Conservation (phyloP, 169 alveolate genomes). For the Cryptosporidium parvum region DNA sequence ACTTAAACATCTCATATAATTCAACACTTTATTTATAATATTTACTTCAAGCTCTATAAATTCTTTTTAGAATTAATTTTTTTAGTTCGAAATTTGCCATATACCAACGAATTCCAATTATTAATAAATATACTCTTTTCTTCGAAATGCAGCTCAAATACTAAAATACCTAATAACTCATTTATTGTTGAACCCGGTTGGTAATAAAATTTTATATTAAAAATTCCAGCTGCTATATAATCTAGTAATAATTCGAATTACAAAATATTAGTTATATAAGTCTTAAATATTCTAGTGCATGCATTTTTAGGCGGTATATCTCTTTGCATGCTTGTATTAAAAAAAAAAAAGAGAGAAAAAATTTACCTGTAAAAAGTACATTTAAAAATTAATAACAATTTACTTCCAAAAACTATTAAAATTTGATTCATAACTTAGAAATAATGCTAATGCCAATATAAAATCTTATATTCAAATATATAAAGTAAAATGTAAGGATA, state of each 20-base stretch:
- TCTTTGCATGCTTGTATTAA: conserved; percentile 7
- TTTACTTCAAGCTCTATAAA: neutral
- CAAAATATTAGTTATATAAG: neutral
- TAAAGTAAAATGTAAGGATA: neutral
- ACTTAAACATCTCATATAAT: neutral
- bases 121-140: neutral
- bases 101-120: neutral
- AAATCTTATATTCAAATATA: neutral
- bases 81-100: neutral
- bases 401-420: neutral
- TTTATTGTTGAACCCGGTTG: neutral
- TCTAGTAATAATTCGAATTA: neutral
- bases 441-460: neutral
- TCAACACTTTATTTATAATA: neutral
- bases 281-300: conserved; percentile 32
- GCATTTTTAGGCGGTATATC: conserved; percentile 60
- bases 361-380: neutral
- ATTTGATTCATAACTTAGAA: neutral
- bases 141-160: neutral
- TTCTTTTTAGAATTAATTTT: neutral
- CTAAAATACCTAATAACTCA: neutral
- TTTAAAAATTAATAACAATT: neutral
- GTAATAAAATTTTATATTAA: neutral
- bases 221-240: neutral
- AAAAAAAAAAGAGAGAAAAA: no score